Evolutionary conservation across 1,284 basidiomycete genomes (phyloP), one percentile per base, ranked within the genome.

Genomic region (Tetrapyrgos nigripes): DNA sequence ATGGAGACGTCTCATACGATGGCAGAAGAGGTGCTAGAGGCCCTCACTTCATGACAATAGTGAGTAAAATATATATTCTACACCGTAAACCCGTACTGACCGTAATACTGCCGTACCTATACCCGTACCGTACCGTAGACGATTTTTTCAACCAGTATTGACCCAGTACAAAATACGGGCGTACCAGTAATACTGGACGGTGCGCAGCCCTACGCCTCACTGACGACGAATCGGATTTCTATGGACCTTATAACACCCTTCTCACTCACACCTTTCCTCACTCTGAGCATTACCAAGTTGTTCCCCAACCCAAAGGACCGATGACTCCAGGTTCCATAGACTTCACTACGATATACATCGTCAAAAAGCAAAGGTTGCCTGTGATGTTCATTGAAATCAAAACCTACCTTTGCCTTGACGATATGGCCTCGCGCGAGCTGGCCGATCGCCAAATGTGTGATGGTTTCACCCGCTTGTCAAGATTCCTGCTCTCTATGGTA

Each of bases 371-470:
- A 35, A 62, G 60, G 45, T 55, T 47, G 24, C 63, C 66, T 47
- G 55, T 69, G 21, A 62, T 66, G 50, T 68, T 68, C 48, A 49
- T 68, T 53, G 60, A 66, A 50, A 64, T 68, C 40, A 68, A 67
- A 40, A 57, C 64, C 46, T 61, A 58, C 50, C 54, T 44, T 35
- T 54, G 64, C 53, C 33, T 66, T 44, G 43, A 64, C 40, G 26
- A 62, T 17, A 54, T 53, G 21, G 61, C 54, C 24, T 37, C 45
- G 24, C 62, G 68, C 43, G 43, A 31, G 19, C 52, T 49, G 23
- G 65, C 68, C 46, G 68, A 70, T 45, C 46, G 61, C 35, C 65
- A 70, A 58, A 69, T 69, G 68, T 63, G 66, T 29, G 57, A 61
- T 14, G 40, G 62, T 56, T 65, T 62, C 54, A 46, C 4, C 37